Conservation (phyloP, 192 early-diverging fungal species). For the Backusella luteola region DNA sequence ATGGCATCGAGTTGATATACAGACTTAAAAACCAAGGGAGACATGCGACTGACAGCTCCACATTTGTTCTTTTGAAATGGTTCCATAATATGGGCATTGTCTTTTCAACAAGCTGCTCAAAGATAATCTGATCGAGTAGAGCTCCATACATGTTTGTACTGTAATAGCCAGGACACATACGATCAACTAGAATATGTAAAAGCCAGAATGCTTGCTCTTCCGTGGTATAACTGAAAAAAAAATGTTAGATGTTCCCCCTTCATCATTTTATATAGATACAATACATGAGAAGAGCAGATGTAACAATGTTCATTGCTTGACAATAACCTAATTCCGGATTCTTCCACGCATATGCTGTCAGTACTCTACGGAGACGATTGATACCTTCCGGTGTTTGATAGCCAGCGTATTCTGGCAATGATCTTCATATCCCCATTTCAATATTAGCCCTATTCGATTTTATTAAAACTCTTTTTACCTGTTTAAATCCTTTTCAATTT, state of each 20-base stretch:
- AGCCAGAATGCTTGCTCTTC: conserved; percentile 99
- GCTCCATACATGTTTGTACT: conserved; percentile 98
- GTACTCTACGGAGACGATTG: conserved; percentile 86
- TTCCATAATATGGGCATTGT: conserved; percentile 88
- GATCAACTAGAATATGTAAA: conserved; percentile 85
- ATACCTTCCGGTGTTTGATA: conserved; percentile 94
- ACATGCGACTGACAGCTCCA: conserved; percentile 95
- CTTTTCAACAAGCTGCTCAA: conserved; percentile 84
- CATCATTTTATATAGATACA: conserved; percentile 3
- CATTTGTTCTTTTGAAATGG: conserved; percentile 84
- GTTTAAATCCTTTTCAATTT: conserved; percentile 92
- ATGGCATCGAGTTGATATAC: conserved; percentile 95
- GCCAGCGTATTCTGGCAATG: conserved; percentile 89
- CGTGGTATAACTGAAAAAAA: conserved; percentile 62
- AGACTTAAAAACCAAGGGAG: conserved; percentile 97
- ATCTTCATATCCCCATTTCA: conserved; percentile 52
- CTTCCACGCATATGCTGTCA: conserved; percentile 83
- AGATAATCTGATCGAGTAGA: conserved; percentile 92
- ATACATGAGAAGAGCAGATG: conserved; percentile 86
- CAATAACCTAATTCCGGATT: conserved; percentile 97
- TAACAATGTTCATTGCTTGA: conserved; percentile 99
- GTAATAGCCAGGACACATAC: conserved; percentile 93
- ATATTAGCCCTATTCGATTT: background rate
- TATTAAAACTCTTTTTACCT: conserved; percentile 12
- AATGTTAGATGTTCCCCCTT: background rate